Conservation (phyloP, 305 asterid genomes). For the Ilex paraguariensis region DNA sequence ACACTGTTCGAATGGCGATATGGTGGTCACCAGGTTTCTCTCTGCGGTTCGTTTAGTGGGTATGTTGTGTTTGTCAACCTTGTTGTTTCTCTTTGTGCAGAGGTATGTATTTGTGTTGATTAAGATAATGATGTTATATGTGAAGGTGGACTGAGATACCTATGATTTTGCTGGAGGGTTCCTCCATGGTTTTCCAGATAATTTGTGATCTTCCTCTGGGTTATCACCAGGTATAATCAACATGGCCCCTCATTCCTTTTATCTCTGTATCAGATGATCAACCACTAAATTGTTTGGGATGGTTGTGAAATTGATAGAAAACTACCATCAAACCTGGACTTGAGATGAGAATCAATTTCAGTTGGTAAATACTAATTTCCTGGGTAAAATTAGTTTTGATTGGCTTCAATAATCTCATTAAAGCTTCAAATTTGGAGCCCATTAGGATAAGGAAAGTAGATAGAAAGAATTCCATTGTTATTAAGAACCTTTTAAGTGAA, state of each 20-base stretch:
- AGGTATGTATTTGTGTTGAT: background rate
- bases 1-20: constrained; percentile 60
- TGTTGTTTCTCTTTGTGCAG: background rate
- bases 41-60: constrained; percentile 64
- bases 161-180: constrained; percentile 49
- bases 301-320: background rate
- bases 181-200: constrained; percentile 38
- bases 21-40: constrained; percentile 55
- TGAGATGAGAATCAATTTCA: background rate
- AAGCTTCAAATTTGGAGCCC: too few relatives aligned
- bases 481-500: too few relatives aligned
- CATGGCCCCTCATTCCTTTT: background rate
- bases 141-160: constrained; percentile 56
- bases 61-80: constrained; percentile 14
- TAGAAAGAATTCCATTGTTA: too few relatives aligned
- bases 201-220: constrained; percentile 60
- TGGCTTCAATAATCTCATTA: too few relatives aligned
- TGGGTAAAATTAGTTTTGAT: too few relatives aligned
- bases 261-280: background rate
- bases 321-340: background rate
- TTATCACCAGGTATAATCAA: constrained; percentile 48
- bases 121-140: constrained; percentile 7
- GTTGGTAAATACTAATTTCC: too few relatives aligned
- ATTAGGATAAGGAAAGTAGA: too few relatives aligned
- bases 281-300: background rate